Base-by-base conservation (phyloP, 441 rosid genomes). In the Pelargonium fulgidum region DNA sequence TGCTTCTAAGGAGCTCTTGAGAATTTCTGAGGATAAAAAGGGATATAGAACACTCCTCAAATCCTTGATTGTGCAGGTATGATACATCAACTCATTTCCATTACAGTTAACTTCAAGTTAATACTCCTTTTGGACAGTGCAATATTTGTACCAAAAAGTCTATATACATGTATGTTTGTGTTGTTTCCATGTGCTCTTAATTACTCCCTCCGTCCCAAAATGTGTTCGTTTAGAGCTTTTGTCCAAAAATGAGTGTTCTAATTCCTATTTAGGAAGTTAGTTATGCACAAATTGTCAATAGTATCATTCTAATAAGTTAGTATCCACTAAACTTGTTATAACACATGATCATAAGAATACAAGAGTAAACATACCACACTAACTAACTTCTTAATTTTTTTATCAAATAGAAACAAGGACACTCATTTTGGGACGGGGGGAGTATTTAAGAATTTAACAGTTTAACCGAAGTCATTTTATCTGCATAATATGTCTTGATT, bases 51-150 rank as follows among this genome's bases (percentile, higher is more conserved):
- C 24, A 19, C 78, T 85, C 10, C 74, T 83, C 68, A 83, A 78
- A 48, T 64, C 50, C 17, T 70, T 85, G 71, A 78, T 85, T 19
- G 77, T 81, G 56, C 83, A 83, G 83, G 86, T 75, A 54, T 54
- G 61, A 7, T 54, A 12, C 61, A 54, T 54, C 24, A 4, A 16
- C 10, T 14, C 61, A 1, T 50, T 50, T 50, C 14, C 19, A 50
- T 50, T 50, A 50, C 64, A 8, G 52, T 68, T 16, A 14, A 52
- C 59, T 17, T 52, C 59, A 52, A 52, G 52, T 45, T 3, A 45
- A 11, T 45, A 45, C 52, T 45, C 39, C 39, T 33, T 33, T 45
- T 10, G 52, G 52, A 2, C 12, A 45, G 52, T 10, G 52, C 52
- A 45, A 10, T 14, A 45, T 45, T 45, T 14, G 12, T 9, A 13